Evolutionary conservation across 2,329 filamentous ascomycete species (phyloP), one percentile per base, ranked within the genome.

Genomic region (Fusarium gaditjirri): DNA sequence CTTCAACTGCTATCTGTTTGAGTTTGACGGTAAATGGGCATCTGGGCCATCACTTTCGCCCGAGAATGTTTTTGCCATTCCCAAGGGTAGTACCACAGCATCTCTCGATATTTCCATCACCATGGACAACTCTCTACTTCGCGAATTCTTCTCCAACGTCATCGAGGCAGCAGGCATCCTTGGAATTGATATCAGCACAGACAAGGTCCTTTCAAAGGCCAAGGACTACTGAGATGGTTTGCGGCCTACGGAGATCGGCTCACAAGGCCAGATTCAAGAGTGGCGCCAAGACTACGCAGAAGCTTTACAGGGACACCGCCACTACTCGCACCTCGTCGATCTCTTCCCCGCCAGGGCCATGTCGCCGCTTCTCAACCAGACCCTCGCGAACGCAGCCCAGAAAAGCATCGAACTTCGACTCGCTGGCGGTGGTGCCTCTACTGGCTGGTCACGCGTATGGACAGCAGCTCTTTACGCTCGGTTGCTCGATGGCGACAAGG

Each of bases 41-140:
- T n/a, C 44, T 6, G 44, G 44, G 2, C 44, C 44, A n/a, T 47
- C 44, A 0, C 29, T 19, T n/a, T 47, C 44, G 0, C 44, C 44
- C 6, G 44, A 31, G 4, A 47, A 47, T n/a, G 27, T 29, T 47
- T 47, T 47, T 3, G 7, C 29, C 3, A 47, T 47, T n/a, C 44
- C 44, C 3, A n/a, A 47, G 10, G 27, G 17, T 31, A 27, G 27
- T 0, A 31, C 14, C 7, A 11, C 14, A 29, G 44, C 29, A 14
- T 47, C 27, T 8, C 21, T 47, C 9, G 44, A 47, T 12, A 29
- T 47, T 8, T 47, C 27, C 6, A 31, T n/a, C 10, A 47, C 44
- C 0, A 31, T 17, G 9, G 44, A 31, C 19, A 47, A 47, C 44
- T 47, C 44, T 47, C 44, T 31, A 4, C 27, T 47, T 13, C 44